Evolutionary conservation across 148 eudicot species (phyloP).

Genomic region (Vaccinium myrtillus): DNA sequence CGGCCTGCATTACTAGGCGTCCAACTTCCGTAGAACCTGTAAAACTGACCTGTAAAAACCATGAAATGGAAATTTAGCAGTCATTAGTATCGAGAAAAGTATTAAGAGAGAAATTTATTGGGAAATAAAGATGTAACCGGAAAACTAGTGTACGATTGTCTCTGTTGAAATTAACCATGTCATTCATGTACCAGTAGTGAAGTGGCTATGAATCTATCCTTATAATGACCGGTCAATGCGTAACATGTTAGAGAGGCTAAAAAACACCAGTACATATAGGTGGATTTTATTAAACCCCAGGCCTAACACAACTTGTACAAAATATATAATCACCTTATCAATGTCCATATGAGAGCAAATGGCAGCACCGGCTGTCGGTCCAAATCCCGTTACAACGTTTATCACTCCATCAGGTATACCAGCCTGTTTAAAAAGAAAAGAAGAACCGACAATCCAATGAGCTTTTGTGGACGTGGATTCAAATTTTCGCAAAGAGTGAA

Average conservation of each 20-base stretch:
- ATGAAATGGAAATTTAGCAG: not conserved
- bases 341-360: slow-evolving; percentile 81
- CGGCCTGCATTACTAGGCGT: slow-evolving; percentile 68
- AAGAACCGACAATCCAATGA: not conserved
- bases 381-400: slow-evolving; percentile 68
- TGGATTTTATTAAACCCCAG: not conserved
- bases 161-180: no score
- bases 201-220: slow-evolving; percentile 21
- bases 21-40: slow-evolving; percentile 89
- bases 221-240: not conserved
- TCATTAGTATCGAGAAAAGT: not conserved
- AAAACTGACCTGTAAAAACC: slow-evolving; percentile 58
- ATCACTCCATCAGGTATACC: slow-evolving; percentile 86
- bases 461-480: no score
- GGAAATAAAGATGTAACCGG: slow-evolving; percentile 15
- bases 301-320: not conserved
- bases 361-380: slow-evolving; percentile 77
- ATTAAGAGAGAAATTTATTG: no score
- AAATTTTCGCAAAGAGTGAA: no score
- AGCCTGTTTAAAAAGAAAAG: slow-evolving; percentile 43
- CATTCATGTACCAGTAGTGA: no score
- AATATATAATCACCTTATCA: slow-evolving; percentile 48
- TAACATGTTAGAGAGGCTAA: not conserved
- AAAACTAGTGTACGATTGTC: no score
- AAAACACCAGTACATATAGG: not conserved